Base-by-base conservation (phyloP, 805 yeast genomes). In the Nakazawaea pomicola region DNA sequence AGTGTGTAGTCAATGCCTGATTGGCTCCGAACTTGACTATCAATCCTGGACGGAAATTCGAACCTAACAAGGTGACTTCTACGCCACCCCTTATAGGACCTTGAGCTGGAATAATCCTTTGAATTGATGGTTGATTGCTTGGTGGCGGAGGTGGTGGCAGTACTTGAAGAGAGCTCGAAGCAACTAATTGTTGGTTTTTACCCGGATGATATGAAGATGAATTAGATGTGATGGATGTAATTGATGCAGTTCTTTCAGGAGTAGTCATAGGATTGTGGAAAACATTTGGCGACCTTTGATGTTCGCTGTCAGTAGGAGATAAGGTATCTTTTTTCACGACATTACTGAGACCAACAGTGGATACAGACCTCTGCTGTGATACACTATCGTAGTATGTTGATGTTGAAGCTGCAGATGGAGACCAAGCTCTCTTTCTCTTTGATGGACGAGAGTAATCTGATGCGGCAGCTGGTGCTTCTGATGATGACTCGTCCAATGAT, bases 1-100 rank as follows among this genome's bases (percentile, higher is more conserved):
- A 90, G 55, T 89, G 96, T 0, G 97, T 88, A 3, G 93, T 83
- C 24, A 85, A 61, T 0, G 93, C 88, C 44, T 72, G 66, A 55
- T 79, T 80, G 10, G 82, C 78, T 25, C 99, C 99, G 63, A 93
- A 93, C 61, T 83, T 83, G 12, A 91, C 96, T 18, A 69, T 67
- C 44, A 91, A 65, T 0, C 95, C 96, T 14, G 83, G 84, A 40
- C 81, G 78, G 69, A 93, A 93, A 45, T 88, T 85, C 36, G 80
- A 73, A 2, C 99, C 99, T 33, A 93, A 67, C 37, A 93, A 65
- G 0, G 99, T 93, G 6, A 93, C 86, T 59, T 93, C 99, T 32
- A 90, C 82, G 30, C 99, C 99, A 49, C 99, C 99, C 48, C 96
- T 74, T 10, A 89, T 75, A 8, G 97, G 95, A 2, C 99, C 99